Evolutionary conservation across 805 yeast genomes (phyloP), one percentile per base, ranked within the genome.

Genomic region (Candida manassasensis): DNA sequence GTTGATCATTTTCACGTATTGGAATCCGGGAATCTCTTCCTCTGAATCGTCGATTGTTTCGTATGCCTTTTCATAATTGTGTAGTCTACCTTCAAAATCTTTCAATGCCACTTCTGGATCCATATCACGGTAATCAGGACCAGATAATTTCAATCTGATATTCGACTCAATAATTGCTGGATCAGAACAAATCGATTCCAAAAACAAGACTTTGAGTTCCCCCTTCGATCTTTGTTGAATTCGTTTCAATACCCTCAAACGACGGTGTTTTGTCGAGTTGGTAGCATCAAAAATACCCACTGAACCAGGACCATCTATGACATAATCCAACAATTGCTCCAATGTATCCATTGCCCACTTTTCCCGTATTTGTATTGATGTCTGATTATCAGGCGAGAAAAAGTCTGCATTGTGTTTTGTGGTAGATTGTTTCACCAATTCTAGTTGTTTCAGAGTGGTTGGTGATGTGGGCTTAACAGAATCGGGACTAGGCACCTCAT

Each of bases 331-430:
- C 37, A 90, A 61, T 49, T 82, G 84, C 41, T 87, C 90, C 38
- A 90, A 63, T 0, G 98, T 90, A 44, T 90, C 95, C 78, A 83
- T 80, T 0, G 98, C 98, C 97, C 97, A 93, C 56, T 83, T 75
- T 51, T 90, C 97, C 41, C 97, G 74, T 29, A 87, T 63, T 21
- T 70, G 66, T 3, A 76, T 76, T 12, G 82, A 77, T 10, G 74
- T 64, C 27, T 67, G 59, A 56, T 93, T 87, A 36, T 76, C 79
- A 0, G 97, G 97, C 21, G 81, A 74, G 61, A 90, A 90, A 53
- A 90, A 90, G 38, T 74, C 81, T 2, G 97, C 96, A 38, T 76
- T 75, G 47, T 90, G 97, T 19, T 12, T 14, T 18, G n/a, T 29
- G 34, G 21, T 34, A 26, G 29, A 13, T 29, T 21, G 31, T 21